Conservation (phyloP, 2,329 filamentous ascomycete species). For the Hymenoscyphus infarciens region DNA sequence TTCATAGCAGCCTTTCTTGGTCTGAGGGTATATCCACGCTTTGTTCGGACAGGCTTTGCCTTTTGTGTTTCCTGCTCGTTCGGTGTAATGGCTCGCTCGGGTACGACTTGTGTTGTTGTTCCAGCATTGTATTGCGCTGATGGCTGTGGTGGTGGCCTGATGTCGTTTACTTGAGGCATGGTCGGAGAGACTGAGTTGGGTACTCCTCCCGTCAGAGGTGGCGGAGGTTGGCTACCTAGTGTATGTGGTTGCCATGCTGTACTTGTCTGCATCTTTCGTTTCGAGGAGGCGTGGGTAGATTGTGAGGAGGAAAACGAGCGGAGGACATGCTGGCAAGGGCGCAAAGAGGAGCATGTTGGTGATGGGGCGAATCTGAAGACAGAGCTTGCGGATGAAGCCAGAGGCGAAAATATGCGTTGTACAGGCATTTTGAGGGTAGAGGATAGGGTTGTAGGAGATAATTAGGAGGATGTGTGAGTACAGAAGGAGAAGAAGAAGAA, state of each 20-base stretch:
- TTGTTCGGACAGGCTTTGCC: conserved; percentile 47
- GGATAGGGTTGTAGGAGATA: neutral
- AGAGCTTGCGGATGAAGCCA: conserved; percentile 32
- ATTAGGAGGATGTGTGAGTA: neutral
- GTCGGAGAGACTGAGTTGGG: conserved; percentile 49
- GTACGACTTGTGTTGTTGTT: conserved; percentile 62
- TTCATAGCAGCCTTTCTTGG: conserved; percentile 83
- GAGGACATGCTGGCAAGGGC: conserved; percentile 39
- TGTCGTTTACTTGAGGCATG: conserved; percentile 41
- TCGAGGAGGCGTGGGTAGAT: conserved; percentile 45
- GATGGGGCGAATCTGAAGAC: conserved; percentile 32
- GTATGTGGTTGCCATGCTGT: conserved; percentile 60
- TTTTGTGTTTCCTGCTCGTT: conserved; percentile 66
- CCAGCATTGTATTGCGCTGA: conserved; percentile 39
- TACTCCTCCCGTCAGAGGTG: conserved; percentile 41
- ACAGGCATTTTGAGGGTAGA: conserved; percentile 27
- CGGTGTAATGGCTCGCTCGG: conserved; percentile 48
- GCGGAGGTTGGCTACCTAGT: conserved; percentile 52
- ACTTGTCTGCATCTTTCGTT: conserved; percentile 61
- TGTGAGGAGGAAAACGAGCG: conserved; percentile 47
- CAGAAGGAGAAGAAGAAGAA: neutral
- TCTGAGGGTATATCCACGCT: conserved; percentile 65
- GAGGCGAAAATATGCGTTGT: conserved; percentile 30
- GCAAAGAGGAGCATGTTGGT: conserved; percentile 34
- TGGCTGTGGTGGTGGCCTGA: conserved; percentile 42